These are phyloP conservation scores for Pythium aquatile DNA, from an alignment of 352 stramenopile species.

Conservation along the genomic window DNA sequence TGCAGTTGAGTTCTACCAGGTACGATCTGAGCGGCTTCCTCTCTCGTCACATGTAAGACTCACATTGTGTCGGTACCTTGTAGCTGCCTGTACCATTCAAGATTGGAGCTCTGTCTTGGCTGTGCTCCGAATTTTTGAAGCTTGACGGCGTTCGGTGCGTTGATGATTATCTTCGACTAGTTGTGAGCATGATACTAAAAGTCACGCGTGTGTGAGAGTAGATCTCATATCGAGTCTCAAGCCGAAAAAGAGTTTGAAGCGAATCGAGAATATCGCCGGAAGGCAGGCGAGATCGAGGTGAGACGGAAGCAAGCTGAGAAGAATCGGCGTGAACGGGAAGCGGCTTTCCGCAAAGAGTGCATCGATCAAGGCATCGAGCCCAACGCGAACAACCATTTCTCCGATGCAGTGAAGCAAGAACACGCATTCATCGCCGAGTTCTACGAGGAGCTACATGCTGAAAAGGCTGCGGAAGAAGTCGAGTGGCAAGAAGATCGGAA, in stretches of 20 bases:
- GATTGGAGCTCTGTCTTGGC: constrained; percentile 32
- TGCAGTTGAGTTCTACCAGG: constrained; percentile 65
- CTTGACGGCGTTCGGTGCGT: constrained; percentile 31
- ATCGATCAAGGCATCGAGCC: constrained; percentile 36
- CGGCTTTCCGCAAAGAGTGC: constrained; percentile 31
- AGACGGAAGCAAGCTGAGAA: constrained; percentile 28
- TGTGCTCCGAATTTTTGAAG: constrained; percentile 32
- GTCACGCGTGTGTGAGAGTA: constrained; percentile 2
- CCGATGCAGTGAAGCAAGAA: constrained; percentile 35
- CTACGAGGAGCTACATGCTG: constrained; percentile 31
- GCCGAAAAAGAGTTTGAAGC: constrained; percentile 35
- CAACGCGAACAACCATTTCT: constrained; percentile 43
- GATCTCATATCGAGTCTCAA: constrained; percentile 32
- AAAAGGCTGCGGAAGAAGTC: constrained; percentile 27
- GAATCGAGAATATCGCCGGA: constrained; percentile 29
- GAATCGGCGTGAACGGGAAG: constrained; percentile 30
- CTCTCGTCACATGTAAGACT: background rate
- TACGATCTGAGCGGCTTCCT: constrained; percentile 13
- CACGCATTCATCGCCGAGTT: constrained; percentile 35
- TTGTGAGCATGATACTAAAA: background rate
- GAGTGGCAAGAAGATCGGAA: constrained; percentile 23
- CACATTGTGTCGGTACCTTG: background rate
- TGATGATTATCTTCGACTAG: background rate
- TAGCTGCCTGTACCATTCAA: constrained; percentile 33
- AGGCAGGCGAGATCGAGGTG: constrained; percentile 31